Percentiles rank a stretch among this genome's conserved stretches.
Conservation (phyloP, 441 rosid genomes). For the Hura crepitans region DNA sequence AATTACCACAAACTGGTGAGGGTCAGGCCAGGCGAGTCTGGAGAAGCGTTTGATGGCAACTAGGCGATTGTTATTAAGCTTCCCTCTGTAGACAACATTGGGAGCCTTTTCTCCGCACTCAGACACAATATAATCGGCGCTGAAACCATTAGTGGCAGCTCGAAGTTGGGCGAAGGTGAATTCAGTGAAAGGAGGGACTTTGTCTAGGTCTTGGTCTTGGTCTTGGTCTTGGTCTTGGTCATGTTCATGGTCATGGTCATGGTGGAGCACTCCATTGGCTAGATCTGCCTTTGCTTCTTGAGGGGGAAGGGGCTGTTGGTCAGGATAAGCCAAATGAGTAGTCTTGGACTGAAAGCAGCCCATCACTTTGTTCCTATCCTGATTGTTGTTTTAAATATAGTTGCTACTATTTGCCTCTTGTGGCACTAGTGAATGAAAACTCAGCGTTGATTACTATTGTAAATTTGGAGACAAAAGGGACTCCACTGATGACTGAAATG, state of each 20-base stretch:
- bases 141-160: constrained; percentile 37
- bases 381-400: too few species aligned
- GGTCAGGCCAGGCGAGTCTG: constrained; percentile 53
- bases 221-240: constrained; percentile 25
- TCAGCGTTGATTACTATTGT: too few species aligned
- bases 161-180: constrained; percentile 40
- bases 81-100: constrained; percentile 43
- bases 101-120: constrained; percentile 58
- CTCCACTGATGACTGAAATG: too few species aligned
- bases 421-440: too few species aligned
- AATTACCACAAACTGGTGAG: constrained; percentile 49
- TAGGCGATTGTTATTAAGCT: constrained; percentile 28
- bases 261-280: constrained; percentile 23
- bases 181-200: constrained; percentile 49
- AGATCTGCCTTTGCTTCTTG: constrained; percentile 48
- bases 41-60: constrained; percentile 51
- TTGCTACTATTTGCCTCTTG: too few species aligned
- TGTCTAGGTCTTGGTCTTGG: constrained; percentile 29
- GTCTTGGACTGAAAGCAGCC: constrained; percentile 83
- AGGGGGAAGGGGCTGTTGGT: constrained; percentile 45
- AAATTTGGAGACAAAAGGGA: too few species aligned
- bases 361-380: too few species aligned
- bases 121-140: constrained; percentile 39
- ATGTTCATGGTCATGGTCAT: too few species aligned
- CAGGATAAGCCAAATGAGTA: constrained; percentile 52